Percentiles rank a stretch among this genome's conserved stretches.
These are phyloP conservation scores for Nephelium lappaceum DNA, from an alignment of 345 rosid genomes.

Conservation along the genomic window DNA sequence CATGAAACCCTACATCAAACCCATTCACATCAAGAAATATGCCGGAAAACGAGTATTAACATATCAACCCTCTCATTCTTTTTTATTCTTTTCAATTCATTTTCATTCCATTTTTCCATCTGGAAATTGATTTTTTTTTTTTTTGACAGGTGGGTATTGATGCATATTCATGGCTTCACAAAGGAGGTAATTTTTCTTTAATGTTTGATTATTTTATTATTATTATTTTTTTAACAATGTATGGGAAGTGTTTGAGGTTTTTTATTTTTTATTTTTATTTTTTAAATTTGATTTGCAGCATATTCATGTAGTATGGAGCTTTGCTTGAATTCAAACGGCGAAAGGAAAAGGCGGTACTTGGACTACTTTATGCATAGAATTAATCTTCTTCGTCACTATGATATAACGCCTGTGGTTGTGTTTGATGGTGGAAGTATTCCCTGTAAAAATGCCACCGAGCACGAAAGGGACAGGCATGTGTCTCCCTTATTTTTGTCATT, in stretches of 20 bases:
- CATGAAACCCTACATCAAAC: constrained; percentile 77
- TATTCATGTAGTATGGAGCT: constrained; percentile 98
- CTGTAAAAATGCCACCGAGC: constrained; percentile 73
- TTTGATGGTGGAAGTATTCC: constrained; percentile 86
- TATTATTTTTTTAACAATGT: not conserved
- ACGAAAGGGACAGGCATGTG: constrained; percentile 60
- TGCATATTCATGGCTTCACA: constrained; percentile 93
- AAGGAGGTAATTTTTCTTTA: constrained; percentile 67
- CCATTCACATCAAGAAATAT: constrained; percentile 76
- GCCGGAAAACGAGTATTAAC: constrained; percentile 66
- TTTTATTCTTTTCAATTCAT: not conserved
- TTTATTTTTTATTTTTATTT: not conserved
- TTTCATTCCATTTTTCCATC: not conserved
- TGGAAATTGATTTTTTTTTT: not conserved
- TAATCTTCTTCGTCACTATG: constrained; percentile 61
- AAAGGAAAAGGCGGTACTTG: constrained; percentile 63
- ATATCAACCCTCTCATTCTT: not conserved
- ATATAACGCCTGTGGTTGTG: constrained; percentile 77
- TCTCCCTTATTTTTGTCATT: not conserved
- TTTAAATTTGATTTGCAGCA: constrained; percentile 40
- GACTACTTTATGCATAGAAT: constrained; percentile 86
- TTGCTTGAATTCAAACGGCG: constrained; percentile 62
- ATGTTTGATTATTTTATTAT: not conserved
- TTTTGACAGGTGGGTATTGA: constrained; percentile 83
- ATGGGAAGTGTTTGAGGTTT: not conserved